Base-by-base conservation (phyloP, 768 basidiomycete genomes). In the Naganishia vishniacii region DNA sequence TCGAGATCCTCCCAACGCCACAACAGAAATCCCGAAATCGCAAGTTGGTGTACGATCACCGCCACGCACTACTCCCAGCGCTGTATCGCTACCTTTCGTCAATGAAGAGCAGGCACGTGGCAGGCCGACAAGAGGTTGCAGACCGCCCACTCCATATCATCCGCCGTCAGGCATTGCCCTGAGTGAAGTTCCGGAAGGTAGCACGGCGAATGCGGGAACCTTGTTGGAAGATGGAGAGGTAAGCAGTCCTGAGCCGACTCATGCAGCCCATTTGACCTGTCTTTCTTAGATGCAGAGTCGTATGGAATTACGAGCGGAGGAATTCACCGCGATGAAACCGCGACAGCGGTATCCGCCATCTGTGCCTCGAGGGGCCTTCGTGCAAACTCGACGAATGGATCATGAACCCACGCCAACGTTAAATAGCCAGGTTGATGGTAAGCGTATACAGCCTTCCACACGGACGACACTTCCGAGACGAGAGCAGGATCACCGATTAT, bases 111-210 rank as follows among this genome's bases (percentile, higher is more conserved):
- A 5, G 3, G 20, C 15, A 11, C 23, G 18, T 6, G 18, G n/a
- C 3, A n/a, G 23, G 23, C 53, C 53, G 12, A 40, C 31, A 25
- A 37, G 53, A 40, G 53, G 32, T 7, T 20, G 34, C 37, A 34
- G 53, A 25, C 34, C 53, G 32, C 53, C 53, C 15, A 56, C 53
- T 13, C 53, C 53, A n/a, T 56, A 25, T 20, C 53, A 56, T 26
- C 34, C 53, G 26, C 53, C 53, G 20, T 40, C 34, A 16, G 34
- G 25, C 31, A 9, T 40, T 4, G 53, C 34, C 6, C 25, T 56
- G 34, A 56, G 34, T 23, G 34, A 56, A 13, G 25, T 56, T 15
- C 37, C 37, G 25, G 53, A 56, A 20, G 16, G 37, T 40, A 40
- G 31, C n/a, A 29, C 29, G 31, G 49, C n/a, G 20, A 26, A n/a